Base-by-base conservation (phyloP, 163 green algal species). In the Scenedesmus sp. region DNA sequence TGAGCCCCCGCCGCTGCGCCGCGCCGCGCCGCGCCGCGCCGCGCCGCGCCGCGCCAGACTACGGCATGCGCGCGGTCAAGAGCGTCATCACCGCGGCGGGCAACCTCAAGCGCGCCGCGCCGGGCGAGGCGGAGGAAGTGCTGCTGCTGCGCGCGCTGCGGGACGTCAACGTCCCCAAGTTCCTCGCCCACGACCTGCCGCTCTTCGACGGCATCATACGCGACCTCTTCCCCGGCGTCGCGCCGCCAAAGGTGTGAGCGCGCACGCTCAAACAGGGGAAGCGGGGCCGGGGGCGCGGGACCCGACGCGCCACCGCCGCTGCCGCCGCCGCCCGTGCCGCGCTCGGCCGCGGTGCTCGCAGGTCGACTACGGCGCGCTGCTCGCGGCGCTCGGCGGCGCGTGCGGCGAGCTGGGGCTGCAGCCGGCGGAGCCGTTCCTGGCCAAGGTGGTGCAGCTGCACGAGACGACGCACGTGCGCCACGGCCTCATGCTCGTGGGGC, bases 161-260 rank as follows among this genome's bases (percentile, higher is more conserved):
- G 4, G 92, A 96, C 74, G 87, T 97, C 48, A 97, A 96, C 83
- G 87, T 93, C 70, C 92, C 92, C 71, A 97, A 97, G 86, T 96
- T 97, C 83, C 77, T 97, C 63, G 58, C 69, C n/a, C 91, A 95
- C 66, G 92, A 97, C 76, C 81, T 97, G 78, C 92, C 92, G 20
- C 87, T 97, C 13, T 97, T 97, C 79, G 80, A 87, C 62, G 92
- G 92, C 70, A 97, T 97, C 86, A 95, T 97, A 75, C 80, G 75
- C 3, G 92, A 96, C 81, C 89, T 96, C 17, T 97, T 96, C 84
- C 92, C 92, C 17, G 92, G 88, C 63, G 86, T 80, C 7, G 60
- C 45, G 34, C 58, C 58, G 50, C 72, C 72, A 51, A 31, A 70
- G 44, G 70, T 67, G 29, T n/a, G n/a, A n/a, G n/a, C n/a, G n/a